Base-by-base conservation (phyloP, 176 grass and related monocot genomes). In the Oryza glaberrima region DNA sequence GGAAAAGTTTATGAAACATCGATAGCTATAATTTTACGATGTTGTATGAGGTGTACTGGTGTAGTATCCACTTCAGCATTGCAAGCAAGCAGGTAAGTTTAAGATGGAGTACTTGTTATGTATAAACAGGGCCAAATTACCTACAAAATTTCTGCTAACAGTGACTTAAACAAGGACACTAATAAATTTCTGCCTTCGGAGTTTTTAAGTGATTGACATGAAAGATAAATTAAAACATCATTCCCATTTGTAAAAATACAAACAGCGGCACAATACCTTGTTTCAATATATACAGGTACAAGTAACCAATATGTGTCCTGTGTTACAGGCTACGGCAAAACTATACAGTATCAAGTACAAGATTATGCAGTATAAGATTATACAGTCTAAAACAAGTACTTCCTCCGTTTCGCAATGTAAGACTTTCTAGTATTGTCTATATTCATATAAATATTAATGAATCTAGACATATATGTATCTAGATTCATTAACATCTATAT, bases 261-360 rank as follows among this genome's bases (percentile, higher is more conserved):
- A 77, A 20, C 47, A 41, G 23, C 2, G 20, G 40, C 1, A 72
- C 17, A 14, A 45, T 48, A 56, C 26, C 3, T 45, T 64, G 17
- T 34, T 73, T 45, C 11, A 7, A 65, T 81, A 23, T 34, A 51
- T 63, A 38, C 36, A 38, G 36, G 6, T 41, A 1, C 3, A 8
- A 35, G 20, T 76, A 65, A 81, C 52, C 51, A 80, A 68, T 13
- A 15, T 35, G 9, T 60, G 58, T n/a, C 56, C 28, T 84, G 25
- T 16, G 15, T 76, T 49, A 80, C 9, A 11, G 34, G 20, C 68
- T 69, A 80, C 26, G 5, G 35, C 8, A 30, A 76, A 77, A 65
- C 7, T 72, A 38, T 28, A 16, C 12, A 11, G 9, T 73, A 67
- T 36, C 41, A 79, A 80, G 0, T 2, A 73, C 7, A 28, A 72